A percentile compares a stretch with the other conserved stretches of the same genome.
These are phyloP conservation scores for Biscutella laevigata DNA, from an alignment of 441 rosid genomes.

Conservation along the genomic window DNA sequence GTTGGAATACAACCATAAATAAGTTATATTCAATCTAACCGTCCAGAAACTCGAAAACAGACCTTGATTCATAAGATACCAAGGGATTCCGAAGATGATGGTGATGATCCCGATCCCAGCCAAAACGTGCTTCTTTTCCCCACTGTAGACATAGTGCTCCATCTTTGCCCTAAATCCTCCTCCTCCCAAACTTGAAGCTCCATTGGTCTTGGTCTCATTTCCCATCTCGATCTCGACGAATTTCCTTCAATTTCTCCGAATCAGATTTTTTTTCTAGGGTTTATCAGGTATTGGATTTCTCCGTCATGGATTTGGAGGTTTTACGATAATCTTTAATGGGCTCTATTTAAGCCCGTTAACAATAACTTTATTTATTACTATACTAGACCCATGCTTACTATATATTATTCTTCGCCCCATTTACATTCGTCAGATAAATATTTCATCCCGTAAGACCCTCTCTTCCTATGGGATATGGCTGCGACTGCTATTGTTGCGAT, in stretches of 20 bases:
- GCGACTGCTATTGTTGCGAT: constrained; percentile 8
- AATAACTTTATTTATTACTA: neutral
- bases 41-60: neutral
- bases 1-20: neutral
- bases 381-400: neutral
- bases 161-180: constrained; percentile 50
- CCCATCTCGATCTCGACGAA: constrained; percentile 16
- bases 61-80: constrained; percentile 74
- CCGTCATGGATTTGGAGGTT: neutral
- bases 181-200: constrained; percentile 26
- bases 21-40: neutral
- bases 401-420: neutral
- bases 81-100: constrained; percentile 39
- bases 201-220: constrained; percentile 21
- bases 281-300: neutral
- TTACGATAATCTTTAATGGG: constrained; percentile 1
- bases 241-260: neutral
- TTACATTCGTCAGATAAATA: neutral
- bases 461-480: constrained; percentile 14
- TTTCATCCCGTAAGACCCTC: neutral
- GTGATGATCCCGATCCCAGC: constrained; percentile 40
- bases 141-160: constrained; percentile 52
- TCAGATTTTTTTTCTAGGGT: constrained; percentile 13
- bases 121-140: constrained; percentile 66
- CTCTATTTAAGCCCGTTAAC: constrained; percentile 5